Evolutionary conservation across 345 rosid genomes (phyloP).

Genomic region (Eucalyptus albens): DNA sequence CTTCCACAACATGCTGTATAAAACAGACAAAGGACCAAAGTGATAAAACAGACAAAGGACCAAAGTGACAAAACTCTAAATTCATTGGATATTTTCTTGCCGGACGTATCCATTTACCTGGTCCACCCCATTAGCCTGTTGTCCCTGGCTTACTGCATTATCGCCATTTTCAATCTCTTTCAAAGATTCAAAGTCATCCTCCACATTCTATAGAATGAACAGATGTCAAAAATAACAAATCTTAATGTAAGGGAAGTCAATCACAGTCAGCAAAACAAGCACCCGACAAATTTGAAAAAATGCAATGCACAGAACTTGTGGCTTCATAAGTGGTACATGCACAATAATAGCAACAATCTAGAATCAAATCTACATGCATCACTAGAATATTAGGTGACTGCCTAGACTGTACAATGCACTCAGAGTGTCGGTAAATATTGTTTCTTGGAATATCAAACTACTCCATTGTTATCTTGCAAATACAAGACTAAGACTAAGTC

Average conservation of each 20-base stretch:
- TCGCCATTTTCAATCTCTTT: constrained; percentile 14
- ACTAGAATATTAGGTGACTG: background rate
- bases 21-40: background rate
- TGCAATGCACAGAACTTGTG: background rate
- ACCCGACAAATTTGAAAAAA: background rate
- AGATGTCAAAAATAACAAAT: background rate
- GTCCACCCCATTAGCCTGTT: constrained; percentile 10
- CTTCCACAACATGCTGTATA: constrained; percentile 25
- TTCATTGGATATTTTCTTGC: background rate
- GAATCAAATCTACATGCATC: background rate
- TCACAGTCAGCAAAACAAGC: background rate
- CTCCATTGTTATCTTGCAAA: background rate
- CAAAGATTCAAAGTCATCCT: background rate
- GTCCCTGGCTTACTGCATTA: constrained; percentile 13
- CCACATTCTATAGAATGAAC: constrained; percentile 5
- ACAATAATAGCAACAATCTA: background rate
- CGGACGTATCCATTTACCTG: constrained; percentile 19
- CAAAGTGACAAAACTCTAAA: background rate
- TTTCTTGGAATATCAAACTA: background rate
- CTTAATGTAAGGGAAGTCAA: background rate
- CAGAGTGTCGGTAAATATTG: background rate
- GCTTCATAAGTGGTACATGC: background rate
- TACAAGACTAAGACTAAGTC: background rate
- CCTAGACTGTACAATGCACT: background rate
- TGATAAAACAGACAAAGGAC: background rate